phyloP scores from a whole-genome alignment of 495 filamentous ascomycete genomes.

The Diplogelasinospora grovesii region DNA sequence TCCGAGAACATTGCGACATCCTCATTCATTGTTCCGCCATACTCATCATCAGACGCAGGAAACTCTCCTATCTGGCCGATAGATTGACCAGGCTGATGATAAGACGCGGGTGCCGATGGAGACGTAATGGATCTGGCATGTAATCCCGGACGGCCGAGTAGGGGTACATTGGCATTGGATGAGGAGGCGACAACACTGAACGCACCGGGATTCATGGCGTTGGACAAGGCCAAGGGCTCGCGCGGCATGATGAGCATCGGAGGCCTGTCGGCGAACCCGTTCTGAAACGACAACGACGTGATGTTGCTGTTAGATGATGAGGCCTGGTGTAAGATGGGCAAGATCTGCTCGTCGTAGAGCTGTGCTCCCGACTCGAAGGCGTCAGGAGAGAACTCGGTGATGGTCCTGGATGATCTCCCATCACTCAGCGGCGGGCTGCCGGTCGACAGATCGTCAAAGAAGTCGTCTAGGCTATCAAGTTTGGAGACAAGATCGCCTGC shows the following conservation, averaged over 20 bases:
- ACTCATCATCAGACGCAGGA: constrained; percentile 46
- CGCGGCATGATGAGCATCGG: constrained; percentile 33
- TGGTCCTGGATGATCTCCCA: constrained; percentile 53
- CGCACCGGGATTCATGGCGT: constrained; percentile 58
- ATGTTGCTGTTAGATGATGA: no score
- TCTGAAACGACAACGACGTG: constrained; percentile 76
- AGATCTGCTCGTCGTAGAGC: constrained; percentile 88
- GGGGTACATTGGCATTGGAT: no score
- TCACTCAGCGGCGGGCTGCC: constrained; percentile 49
- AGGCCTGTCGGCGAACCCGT: constrained; percentile 73
- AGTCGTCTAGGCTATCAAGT: constrained; percentile 89
- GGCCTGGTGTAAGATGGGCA: constrained; percentile 77
- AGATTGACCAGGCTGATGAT: no score
- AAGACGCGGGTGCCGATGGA: constrained; percentile 54
- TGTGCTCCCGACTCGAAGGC: constrained; percentile 70
- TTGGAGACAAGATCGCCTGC: constrained; percentile 85
- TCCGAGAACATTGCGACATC: no score
- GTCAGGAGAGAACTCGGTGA: constrained; percentile 54
- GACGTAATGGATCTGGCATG: constrained; percentile 72
- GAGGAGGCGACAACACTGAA: constrained; percentile 35
- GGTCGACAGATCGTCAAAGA: constrained; percentile 64
- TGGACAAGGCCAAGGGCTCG: constrained; percentile 35
- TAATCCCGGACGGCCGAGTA: constrained; percentile 46
- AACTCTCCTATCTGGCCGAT: constrained; percentile 50
- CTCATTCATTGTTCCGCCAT: no score